A percentile compares a stretch with the other conserved stretches of the same genome.
phyloP scores from a whole-genome alignment of 371 early-diverging fungal genomes.

The Saksenaea vasiformis region DNA sequence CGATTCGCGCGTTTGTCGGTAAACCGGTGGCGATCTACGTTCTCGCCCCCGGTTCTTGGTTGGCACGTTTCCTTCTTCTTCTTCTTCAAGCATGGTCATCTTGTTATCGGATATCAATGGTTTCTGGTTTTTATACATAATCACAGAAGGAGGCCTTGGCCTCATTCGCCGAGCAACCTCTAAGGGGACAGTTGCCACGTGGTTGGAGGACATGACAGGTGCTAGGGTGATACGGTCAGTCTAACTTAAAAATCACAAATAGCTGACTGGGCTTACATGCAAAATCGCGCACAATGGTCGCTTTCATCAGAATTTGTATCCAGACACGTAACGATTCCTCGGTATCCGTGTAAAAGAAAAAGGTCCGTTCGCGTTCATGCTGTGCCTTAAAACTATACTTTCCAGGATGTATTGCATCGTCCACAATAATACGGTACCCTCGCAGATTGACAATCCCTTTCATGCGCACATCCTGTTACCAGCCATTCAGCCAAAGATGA shows the following conservation, averaged over 20 bases:
- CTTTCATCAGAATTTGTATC: constrained; percentile 67
- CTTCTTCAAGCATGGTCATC: constrained; percentile 14
- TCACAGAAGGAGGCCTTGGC: constrained; percentile 65
- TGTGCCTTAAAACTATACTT: constrained; percentile 70
- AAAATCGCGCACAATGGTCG: constrained; percentile 63
- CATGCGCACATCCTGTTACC: constrained; percentile 42
- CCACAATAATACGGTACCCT: constrained; percentile 53
- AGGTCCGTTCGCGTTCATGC: constrained; percentile 58
- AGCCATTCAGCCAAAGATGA: neutral
- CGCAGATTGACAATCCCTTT: constrained; percentile 56
- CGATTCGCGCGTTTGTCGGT: constrained; percentile 12
- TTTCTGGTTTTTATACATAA: constrained; percentile 26
- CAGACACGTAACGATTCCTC: constrained; percentile 50
- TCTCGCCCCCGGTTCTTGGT: neutral
- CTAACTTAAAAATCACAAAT: neutral
- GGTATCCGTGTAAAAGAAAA: constrained; percentile 63
- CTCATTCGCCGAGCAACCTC: constrained; percentile 63
- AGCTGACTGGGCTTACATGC: constrained; percentile 16
- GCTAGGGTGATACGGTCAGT: constrained; percentile 17
- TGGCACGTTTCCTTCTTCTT: constrained; percentile 6
- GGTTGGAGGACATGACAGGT: constrained; percentile 68
- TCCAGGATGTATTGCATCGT: constrained; percentile 61
- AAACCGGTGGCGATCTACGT: neutral
- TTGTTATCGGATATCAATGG: neutral
- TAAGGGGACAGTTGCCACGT: constrained; percentile 63